These are phyloP conservation scores for Cystobasidium sp. DNA, from an alignment of 1,284 basidiomycete species.

Conservation along the genomic window DNA sequence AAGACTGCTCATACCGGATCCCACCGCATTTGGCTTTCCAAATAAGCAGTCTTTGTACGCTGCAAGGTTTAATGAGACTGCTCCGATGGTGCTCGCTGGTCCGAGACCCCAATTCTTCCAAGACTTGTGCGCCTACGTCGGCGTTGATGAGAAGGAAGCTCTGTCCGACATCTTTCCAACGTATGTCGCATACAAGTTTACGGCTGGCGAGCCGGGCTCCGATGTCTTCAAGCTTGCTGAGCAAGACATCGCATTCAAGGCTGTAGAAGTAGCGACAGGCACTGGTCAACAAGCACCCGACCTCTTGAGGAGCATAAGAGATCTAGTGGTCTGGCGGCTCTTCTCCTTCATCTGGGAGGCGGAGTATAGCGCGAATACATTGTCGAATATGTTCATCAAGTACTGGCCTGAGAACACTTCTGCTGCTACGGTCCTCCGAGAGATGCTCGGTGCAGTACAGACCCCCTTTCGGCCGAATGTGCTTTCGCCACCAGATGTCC, in stretches of 20 bases:
- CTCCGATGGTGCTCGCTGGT: conserved; percentile 12
- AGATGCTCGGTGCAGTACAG: not conserved
- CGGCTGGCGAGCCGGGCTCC: conserved; percentile 56
- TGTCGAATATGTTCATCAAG: not conserved
- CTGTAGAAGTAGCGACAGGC: conserved; percentile 15
- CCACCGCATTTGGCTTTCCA: conserved; percentile 41
- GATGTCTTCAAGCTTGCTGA: conserved; percentile 24
- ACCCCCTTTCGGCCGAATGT: conserved; percentile 29
- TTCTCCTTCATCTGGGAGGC: conserved; percentile 48
- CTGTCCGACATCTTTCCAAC: conserved; percentile 71
- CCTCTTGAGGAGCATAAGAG: conserved; percentile 23
- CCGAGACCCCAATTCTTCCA: conserved; percentile 60
- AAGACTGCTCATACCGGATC: conserved; percentile 36
- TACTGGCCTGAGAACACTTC: conserved; percentile 10
- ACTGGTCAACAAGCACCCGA: conserved; percentile 13
- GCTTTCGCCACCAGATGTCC: conserved; percentile 34
- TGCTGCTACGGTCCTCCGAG: not conserved
- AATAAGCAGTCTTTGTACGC: conserved; percentile 24
- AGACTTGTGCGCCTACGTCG: conserved; percentile 68
- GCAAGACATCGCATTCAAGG: conserved; percentile 55
- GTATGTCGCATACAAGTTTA: conserved; percentile 68
- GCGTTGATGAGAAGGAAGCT: conserved; percentile 64
- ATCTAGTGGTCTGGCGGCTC: conserved; percentile 49
- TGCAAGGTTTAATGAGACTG: conserved; percentile 29
- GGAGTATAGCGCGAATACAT: conserved; percentile 22